phyloP scores from a whole-genome alignment of 768 basidiomycete genomes.

The Phlebiopsis flavidoalba region DNA sequence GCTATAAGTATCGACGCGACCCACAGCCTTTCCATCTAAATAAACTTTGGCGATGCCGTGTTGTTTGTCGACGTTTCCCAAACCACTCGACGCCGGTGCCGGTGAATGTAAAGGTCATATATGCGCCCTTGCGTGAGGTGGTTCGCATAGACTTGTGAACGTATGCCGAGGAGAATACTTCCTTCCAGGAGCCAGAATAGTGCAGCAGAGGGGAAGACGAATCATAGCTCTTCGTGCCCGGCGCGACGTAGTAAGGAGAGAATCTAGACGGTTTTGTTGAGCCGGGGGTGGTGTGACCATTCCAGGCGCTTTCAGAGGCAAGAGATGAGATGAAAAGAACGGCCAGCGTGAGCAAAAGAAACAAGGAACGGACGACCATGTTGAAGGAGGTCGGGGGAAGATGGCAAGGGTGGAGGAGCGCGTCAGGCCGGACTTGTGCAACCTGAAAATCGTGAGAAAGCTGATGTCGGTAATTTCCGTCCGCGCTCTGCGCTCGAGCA shows the following conservation, averaged over 20 bases:
- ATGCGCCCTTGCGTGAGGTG: constrained; percentile 44
- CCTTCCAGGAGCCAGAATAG: constrained; percentile 57
- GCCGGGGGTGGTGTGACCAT: constrained; percentile 52
- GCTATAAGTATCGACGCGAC: constrained; percentile 43
- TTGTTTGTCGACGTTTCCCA: constrained; percentile 44
- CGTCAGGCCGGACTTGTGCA: not conserved
- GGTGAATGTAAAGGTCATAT: constrained; percentile 53
- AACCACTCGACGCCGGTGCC: constrained; percentile 81
- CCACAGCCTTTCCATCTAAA: constrained; percentile 47
- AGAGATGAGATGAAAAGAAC: constrained; percentile 9
- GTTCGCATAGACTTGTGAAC: constrained; percentile 44
- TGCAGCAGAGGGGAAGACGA: constrained; percentile 63
- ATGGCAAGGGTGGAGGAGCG: not conserved
- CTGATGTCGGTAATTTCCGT: not conserved
- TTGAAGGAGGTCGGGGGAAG: constrained; percentile 2
- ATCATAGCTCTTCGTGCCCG: constrained; percentile 66
- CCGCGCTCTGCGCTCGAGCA: not conserved
- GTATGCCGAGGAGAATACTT: constrained; percentile 46
- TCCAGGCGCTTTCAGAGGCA: constrained; percentile 55
- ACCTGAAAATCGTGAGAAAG: not conserved
- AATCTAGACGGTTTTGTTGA: constrained; percentile 44
- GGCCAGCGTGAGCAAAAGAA: constrained; percentile 17
- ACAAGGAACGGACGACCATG: constrained; percentile 10
- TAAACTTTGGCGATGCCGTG: constrained; percentile 56
- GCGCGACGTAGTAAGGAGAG: constrained; percentile 69